Percentiles rank a stretch among this genome's conserved stretches.
Evolutionary conservation across 495 filamentous ascomycete species (phyloP).

Genomic region (Ramalina peruviana): DNA sequence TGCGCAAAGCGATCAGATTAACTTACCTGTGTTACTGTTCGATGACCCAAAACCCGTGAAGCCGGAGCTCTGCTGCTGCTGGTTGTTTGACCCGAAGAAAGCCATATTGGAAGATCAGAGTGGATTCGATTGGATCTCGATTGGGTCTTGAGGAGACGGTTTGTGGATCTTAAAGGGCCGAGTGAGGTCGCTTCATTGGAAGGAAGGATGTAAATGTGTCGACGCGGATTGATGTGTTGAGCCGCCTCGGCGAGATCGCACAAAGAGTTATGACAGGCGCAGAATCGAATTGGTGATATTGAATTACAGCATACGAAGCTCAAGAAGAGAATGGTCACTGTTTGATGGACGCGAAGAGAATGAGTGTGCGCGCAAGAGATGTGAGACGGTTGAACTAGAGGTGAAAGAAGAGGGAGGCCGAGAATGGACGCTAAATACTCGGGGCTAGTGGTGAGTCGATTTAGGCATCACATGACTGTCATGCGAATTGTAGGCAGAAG

Average conservation of each 20-base stretch:
- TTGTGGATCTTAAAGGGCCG: not conserved
- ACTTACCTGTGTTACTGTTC: slow-evolving; percentile 35
- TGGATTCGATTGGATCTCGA: not conserved
- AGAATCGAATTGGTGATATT: too few relatives aligned
- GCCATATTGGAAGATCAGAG: slow-evolving; percentile 22
- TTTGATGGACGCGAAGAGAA: too few relatives aligned
- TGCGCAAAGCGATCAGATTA: not conserved
- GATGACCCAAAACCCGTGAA: slow-evolving; percentile 43
- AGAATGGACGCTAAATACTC: not conserved
- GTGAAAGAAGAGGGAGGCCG: not conserved
- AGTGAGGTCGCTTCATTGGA: not conserved
- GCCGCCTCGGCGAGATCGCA: not conserved
- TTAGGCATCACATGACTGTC: not conserved
- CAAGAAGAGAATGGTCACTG: too few relatives aligned
- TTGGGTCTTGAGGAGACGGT: not conserved
- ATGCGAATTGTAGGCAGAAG: not conserved
- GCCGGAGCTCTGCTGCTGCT: slow-evolving; percentile 33
- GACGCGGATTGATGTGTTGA: not conserved
- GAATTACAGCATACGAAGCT: too few relatives aligned
- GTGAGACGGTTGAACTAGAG: too few relatives aligned
- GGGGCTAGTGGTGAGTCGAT: not conserved
- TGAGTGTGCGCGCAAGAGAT: too few relatives aligned
- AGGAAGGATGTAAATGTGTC: not conserved
- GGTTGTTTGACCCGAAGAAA: slow-evolving; percentile 48
- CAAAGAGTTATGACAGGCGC: too few relatives aligned